A percentile compares a stretch with the other conserved stretches of the same genome.
Conservation (phyloP, 345 rosid species). For the Brassica juncea region DNA sequence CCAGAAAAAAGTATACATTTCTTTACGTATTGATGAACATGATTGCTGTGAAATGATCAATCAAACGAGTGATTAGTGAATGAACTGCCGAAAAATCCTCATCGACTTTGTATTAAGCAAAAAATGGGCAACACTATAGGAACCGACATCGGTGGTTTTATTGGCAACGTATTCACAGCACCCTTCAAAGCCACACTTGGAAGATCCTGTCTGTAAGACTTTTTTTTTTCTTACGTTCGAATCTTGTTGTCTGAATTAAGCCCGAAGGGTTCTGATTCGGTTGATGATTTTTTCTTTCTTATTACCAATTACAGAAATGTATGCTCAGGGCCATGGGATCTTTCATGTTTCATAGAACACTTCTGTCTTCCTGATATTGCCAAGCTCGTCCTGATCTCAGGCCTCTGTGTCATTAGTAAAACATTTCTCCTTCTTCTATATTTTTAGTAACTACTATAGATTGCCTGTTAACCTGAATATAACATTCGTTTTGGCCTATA, state of each 20-base stretch:
- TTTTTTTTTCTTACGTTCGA: background rate
- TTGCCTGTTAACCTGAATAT: no score
- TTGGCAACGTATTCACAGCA: conserved; percentile 57
- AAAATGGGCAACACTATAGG: conserved; percentile 57
- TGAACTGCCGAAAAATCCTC: background rate
- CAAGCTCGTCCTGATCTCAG: conserved; percentile 56
- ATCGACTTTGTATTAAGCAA: background rate
- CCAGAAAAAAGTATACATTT: background rate
- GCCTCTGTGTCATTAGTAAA: conserved; percentile 64
- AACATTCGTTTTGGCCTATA: no score
- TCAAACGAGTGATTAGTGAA: conserved; percentile 14
- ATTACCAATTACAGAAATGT: conserved; percentile 47
- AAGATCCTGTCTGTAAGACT: conserved; percentile 52
- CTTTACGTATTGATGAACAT: conserved; percentile 7
- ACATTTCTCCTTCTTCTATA: background rate
- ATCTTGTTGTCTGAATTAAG: conserved; percentile 25
- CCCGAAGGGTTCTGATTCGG: background rate
- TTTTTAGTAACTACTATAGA: background rate
- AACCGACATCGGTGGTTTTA: conserved; percentile 49
- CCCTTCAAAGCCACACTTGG: conserved; percentile 64
- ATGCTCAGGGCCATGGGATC: conserved; percentile 75
- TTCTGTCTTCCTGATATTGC: conserved; percentile 63
- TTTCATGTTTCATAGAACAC: conserved; percentile 72
- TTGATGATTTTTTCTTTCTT: background rate
- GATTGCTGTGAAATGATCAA: background rate